These are phyloP conservation scores for Penicillium cinerascens DNA, from an alignment of 495 filamentous ascomycete species.

Conservation along the genomic window DNA sequence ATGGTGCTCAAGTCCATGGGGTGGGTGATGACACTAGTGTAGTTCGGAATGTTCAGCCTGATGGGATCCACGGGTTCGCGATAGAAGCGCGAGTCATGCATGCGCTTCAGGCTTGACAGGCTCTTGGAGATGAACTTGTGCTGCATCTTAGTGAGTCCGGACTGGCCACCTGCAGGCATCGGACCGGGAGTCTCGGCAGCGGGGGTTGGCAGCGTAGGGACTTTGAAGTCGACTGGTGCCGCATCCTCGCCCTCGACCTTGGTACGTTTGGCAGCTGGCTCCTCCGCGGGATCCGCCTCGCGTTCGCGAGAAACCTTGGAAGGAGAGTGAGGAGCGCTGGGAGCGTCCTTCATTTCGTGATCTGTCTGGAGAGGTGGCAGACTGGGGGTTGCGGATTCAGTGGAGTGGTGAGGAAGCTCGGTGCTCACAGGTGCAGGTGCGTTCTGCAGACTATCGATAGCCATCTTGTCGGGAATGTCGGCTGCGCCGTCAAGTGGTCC, in stretches of 20 bases:
- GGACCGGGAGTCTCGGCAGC: constrained; percentile 15
- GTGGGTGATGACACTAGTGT: constrained; percentile 63
- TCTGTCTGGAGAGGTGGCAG: constrained; percentile 28
- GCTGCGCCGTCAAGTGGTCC: constrained; percentile 5
- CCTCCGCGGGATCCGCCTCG: constrained; percentile 65
- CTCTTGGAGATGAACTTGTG: constrained; percentile 51
- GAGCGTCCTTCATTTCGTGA: constrained; percentile 40
- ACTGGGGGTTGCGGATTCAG: constrained; percentile 5
- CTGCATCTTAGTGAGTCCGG: constrained; percentile 52
- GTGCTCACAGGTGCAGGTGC: constrained; percentile 19
- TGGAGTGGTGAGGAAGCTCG: constrained; percentile 38
- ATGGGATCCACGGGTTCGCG: constrained; percentile 68
- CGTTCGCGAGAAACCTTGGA: constrained; percentile 65
- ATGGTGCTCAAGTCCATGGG: constrained; percentile 84
- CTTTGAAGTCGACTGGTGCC: constrained; percentile 31
- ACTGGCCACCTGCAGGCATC: constrained; percentile 9
- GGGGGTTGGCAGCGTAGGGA: constrained; percentile 22
- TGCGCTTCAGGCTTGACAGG: constrained; percentile 74
- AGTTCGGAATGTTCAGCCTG: constrained; percentile 65
- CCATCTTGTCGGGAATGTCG: constrained; percentile 17
- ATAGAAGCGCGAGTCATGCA: constrained; percentile 70
- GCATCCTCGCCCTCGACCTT: constrained; percentile 53
- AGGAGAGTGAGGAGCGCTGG: constrained; percentile 39
- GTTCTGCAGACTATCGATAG: constrained; percentile 15
- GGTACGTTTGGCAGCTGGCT: constrained; percentile 72